Evolutionary conservation across 208 protist genomes (phyloP).

Genomic region (Crithidia sp.): DNA sequence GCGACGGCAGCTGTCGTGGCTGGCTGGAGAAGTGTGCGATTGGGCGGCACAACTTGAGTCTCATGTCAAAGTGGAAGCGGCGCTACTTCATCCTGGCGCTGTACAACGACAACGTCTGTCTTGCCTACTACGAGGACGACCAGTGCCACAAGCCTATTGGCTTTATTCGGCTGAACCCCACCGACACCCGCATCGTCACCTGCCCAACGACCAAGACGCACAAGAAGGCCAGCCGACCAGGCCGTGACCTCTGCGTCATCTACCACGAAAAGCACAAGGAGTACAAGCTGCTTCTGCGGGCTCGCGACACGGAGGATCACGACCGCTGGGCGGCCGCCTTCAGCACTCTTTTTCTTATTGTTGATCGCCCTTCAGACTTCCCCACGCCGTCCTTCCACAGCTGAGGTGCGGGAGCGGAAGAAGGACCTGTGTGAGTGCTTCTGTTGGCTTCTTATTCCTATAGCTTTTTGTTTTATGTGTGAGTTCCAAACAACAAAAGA

Average conservation of each 20-base stretch:
- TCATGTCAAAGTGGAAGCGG: slow-evolving; percentile 61
- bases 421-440: background rate
- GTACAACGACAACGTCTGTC: slow-evolving; percentile 42
- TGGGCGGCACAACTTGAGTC: slow-evolving; percentile 39
- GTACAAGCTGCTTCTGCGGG: slow-evolving; percentile 62
- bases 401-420: background rate
- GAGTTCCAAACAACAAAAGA: background rate
- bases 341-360: slow-evolving; percentile 26
- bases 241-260: slow-evolving; percentile 60
- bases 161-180: slow-evolving; percentile 44
- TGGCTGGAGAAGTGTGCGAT: slow-evolving; percentile 76
- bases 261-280: slow-evolving; percentile 56
- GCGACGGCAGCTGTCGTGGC: slow-evolving; percentile 40
- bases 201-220: slow-evolving; percentile 54
- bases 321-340: slow-evolving; percentile 43
- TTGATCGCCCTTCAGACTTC: slow-evolving; percentile 20
- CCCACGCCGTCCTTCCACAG: slow-evolving; percentile 14
- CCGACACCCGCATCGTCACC: slow-evolving; percentile 60
- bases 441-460: background rate
- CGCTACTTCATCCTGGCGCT: slow-evolving; percentile 60
- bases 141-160: slow-evolving; percentile 51
- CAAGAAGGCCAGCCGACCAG: slow-evolving; percentile 56
- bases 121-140: slow-evolving; percentile 67
- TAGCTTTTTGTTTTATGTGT: background rate
- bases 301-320: slow-evolving; percentile 37